Conservation (phyloP, 2,329 filamentous ascomycete species). For the Colletotrichum filicis region DNA sequence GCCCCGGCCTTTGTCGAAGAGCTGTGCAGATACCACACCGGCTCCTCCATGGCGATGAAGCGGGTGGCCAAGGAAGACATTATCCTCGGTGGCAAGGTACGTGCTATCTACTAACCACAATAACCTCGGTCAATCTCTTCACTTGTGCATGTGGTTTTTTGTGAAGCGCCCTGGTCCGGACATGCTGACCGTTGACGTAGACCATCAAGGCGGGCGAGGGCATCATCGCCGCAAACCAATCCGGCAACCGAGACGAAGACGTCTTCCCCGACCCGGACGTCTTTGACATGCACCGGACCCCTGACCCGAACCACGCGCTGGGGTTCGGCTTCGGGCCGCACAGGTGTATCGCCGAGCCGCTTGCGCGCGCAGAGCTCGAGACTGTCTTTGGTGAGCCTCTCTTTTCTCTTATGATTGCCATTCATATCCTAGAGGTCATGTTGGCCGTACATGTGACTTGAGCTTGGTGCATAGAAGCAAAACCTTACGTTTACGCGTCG, state of each 20-base stretch:
- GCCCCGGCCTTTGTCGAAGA: constrained; percentile 56
- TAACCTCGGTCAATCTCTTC: no score
- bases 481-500: not conserved
- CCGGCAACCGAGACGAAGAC: constrained; percentile 59
- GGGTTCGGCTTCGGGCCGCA: constrained; percentile 60
- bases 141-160: no score
- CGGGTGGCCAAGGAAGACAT: constrained; percentile 60
- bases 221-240: constrained; percentile 59
- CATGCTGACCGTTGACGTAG: constrained; percentile 32
- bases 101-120: no score
- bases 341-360: constrained; percentile 56
- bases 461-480: not conserved
- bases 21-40: constrained; percentile 59
- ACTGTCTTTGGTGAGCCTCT: constrained; percentile 52
- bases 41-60: constrained; percentile 57
- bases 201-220: constrained; percentile 54
- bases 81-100: constrained; percentile 52
- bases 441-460: not conserved
- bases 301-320: constrained; percentile 47
- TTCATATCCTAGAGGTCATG: not conserved
- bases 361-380: constrained; percentile 55
- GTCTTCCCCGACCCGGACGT: constrained; percentile 51
- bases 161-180: no score
- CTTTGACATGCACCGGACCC: constrained; percentile 56
- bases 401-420: constrained; percentile 3